A percentile compares a stretch with the other conserved stretches of the same genome.
Conservation (phyloP, 495 filamentous ascomycete species). For the Corynascus novoguineensis region DNA sequence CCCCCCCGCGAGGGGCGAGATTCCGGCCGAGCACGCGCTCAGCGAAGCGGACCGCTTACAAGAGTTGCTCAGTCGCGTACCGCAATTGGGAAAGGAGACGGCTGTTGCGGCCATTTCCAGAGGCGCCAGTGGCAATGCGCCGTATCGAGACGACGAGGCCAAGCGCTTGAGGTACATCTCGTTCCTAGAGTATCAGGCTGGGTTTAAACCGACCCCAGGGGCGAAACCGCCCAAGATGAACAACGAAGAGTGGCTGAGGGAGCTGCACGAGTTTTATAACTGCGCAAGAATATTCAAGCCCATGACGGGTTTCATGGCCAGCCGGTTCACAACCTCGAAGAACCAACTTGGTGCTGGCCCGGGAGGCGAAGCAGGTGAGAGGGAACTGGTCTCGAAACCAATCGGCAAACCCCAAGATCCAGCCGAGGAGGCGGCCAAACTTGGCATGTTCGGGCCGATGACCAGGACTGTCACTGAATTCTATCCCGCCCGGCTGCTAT, state of each 20-base stretch:
- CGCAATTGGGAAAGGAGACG: conserved; percentile 64
- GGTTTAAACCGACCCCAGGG: conserved; percentile 55
- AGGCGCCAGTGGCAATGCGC: conserved; percentile 70
- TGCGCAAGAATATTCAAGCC: conserved; percentile 92
- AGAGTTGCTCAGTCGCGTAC: conserved; percentile 58
- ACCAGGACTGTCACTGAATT: conserved; percentile 70
- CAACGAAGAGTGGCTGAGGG: conserved; percentile 68
- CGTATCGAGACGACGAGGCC: conserved; percentile 73
- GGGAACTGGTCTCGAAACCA: conserved; percentile 50
- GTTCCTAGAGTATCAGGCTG: conserved; percentile 76
- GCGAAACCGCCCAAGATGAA: conserved; percentile 46
- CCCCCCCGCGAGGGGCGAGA: conserved; percentile 70
- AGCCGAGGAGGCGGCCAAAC: conserved; percentile 76
- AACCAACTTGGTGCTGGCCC: conserved; percentile 22
- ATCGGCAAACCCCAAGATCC: conserved; percentile 66
- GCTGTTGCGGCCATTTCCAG: conserved; percentile 72
- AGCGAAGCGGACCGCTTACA: conserved; percentile 54
- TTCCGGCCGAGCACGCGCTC: conserved; percentile 57
- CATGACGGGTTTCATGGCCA: conserved; percentile 84
- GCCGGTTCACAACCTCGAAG: conserved; percentile 70
- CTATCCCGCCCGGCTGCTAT: conserved; percentile 75
- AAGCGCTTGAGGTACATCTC: conserved; percentile 73
- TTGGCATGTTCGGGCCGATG: conserved; percentile 90
- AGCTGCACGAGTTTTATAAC: conserved; percentile 80
- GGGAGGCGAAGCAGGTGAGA: conserved; percentile 22